These are phyloP conservation scores for Zasmidium angulare DNA, from an alignment of 2,329 filamentous ascomycete species.

Conservation along the genomic window DNA sequence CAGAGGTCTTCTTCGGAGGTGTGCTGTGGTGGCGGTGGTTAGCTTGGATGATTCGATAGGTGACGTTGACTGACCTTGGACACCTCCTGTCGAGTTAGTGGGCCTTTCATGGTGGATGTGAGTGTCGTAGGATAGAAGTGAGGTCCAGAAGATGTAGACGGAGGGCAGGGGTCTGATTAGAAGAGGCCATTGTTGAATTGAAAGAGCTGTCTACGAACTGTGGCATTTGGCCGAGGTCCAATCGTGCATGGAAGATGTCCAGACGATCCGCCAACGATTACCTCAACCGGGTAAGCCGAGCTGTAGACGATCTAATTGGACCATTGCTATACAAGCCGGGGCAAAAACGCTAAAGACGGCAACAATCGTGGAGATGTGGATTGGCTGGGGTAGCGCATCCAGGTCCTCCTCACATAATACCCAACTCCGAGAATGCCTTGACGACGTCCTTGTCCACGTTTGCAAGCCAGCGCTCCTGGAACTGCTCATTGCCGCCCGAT, in stretches of 20 bases:
- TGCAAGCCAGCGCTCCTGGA: slow-evolving; percentile 67
- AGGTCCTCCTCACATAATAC: slow-evolving; percentile 31
- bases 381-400: not conserved
- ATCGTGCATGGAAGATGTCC: not conserved
- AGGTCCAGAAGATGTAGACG: not conserved
- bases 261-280: not conserved
- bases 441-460: slow-evolving; percentile 75
- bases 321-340: not conserved
- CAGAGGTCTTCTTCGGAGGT: slow-evolving; percentile 74
- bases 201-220: not conserved
- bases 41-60: not conserved
- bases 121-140: not conserved
- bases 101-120: slow-evolving; percentile 22
- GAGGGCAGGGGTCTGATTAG: not conserved
- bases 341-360: not conserved
- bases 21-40: slow-evolving; percentile 51
- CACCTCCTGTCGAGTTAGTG: slow-evolving; percentile 32
- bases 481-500: slow-evolving; percentile 64
- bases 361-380: not conserved
- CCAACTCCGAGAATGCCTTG: slow-evolving; percentile 55
- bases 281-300: not conserved
- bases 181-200: not conserved
- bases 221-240: not conserved
- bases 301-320: not conserved
- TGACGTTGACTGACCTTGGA: slow-evolving; percentile 20